A percentile compares a stretch with the other conserved stretches of the same genome.
Evolutionary conservation across 495 filamentous ascomycete genomes (phyloP).

Genomic region (Xanthoparmelia taractica): DNA sequence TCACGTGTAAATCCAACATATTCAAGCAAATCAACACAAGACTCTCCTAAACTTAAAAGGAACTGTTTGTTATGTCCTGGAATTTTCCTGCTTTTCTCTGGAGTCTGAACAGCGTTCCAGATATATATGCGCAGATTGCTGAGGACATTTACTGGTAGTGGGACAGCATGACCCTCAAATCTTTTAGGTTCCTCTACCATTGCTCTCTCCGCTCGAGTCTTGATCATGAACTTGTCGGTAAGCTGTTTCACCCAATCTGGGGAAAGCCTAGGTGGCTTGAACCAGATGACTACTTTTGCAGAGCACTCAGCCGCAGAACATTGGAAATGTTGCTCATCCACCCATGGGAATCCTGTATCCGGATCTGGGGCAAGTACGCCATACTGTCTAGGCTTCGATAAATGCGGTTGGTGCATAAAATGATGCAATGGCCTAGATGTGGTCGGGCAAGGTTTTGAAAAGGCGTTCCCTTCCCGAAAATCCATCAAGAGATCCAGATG

Average conservation of each 20-base stretch:
- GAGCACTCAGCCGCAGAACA: conserved; percentile 55
- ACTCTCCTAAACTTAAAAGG: conserved; percentile 55
- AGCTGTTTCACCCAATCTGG: conserved; percentile 46
- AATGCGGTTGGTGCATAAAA: conserved; percentile 36
- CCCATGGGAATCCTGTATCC: conserved; percentile 17
- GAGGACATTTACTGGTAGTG: conserved; percentile 44
- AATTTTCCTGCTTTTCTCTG: conserved; percentile 45
- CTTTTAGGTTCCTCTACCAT: conserved; percentile 50
- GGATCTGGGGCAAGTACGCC: background rate
- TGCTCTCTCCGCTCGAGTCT: conserved; percentile 45
- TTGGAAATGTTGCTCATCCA: conserved; percentile 41
- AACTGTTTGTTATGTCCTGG: conserved; percentile 65
- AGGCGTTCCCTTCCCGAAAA: conserved; percentile 21
- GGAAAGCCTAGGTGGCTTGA: conserved; percentile 47
- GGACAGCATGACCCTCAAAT: conserved; percentile 45
- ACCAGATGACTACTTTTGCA: conserved; percentile 46
- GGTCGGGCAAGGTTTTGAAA: conserved; percentile 22
- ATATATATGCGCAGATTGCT: conserved; percentile 55
- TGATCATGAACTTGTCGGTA: conserved; percentile 47
- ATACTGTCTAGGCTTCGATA: conserved; percentile 12
- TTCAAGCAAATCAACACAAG: conserved; percentile 54
- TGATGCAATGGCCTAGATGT: conserved; percentile 39
- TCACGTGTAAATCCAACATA: conserved; percentile 52
- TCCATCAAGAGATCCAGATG: conserved; percentile 48
- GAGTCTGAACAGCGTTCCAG: conserved; percentile 48